phyloP scores from a whole-genome alignment of 148 eudicot genomes.

The Oxyria digyna region DNA sequence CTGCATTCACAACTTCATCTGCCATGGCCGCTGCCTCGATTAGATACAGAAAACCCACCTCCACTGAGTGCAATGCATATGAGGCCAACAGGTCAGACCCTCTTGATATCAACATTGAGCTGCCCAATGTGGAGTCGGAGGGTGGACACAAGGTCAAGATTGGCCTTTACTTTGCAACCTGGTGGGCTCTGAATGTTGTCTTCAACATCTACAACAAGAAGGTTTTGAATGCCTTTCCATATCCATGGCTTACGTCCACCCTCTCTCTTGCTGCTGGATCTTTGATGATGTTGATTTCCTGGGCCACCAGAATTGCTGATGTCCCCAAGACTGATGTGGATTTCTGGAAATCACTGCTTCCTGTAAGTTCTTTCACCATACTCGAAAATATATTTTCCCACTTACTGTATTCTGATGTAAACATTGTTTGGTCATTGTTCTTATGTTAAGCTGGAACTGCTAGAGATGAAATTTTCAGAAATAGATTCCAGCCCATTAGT shows the following conservation, averaged over 20 bases:
- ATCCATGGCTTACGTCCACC: constrained; percentile 48
- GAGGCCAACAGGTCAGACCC: constrained; percentile 11
- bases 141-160: constrained; percentile 31
- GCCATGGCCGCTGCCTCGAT: background rate
- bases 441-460: background rate
- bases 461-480: background rate
- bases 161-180: constrained; percentile 31
- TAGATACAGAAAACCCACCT: constrained; percentile 5
- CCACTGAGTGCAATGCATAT: constrained; percentile 9
- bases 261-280: constrained; percentile 41
- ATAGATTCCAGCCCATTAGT: background rate
- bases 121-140: constrained; percentile 9
- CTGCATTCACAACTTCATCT: background rate
- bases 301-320: constrained; percentile 35
- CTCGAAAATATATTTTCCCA: background rate
- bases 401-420: background rate
- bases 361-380: constrained; percentile 23
- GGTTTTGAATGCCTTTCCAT: constrained; percentile 42
- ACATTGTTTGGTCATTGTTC: background rate
- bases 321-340: constrained; percentile 33
- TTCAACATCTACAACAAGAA: constrained; percentile 42
- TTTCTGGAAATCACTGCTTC: constrained; percentile 40
- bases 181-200: constrained; percentile 43
- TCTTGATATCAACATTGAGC: constrained; percentile 5
- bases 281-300: constrained; percentile 30